Conservation (phyloP, 331 rosid species). For the Quercus phellos region DNA sequence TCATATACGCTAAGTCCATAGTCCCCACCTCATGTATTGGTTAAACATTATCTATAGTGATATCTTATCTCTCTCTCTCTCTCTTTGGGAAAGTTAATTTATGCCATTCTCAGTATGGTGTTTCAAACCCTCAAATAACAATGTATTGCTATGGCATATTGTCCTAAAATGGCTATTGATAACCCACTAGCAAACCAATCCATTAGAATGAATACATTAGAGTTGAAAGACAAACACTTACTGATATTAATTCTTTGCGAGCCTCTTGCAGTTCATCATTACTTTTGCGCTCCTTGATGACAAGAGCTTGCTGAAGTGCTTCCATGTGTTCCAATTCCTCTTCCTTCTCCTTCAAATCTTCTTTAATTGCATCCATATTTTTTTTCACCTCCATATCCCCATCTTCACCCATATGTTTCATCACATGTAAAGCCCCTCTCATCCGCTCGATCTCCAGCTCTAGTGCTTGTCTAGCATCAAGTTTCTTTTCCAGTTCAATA, state of each 20-base stretch:
- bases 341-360: slow-evolving; percentile 50
- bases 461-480: slow-evolving; percentile 67
- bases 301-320: slow-evolving; percentile 43
- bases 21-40: not conserved
- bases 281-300: slow-evolving; percentile 59
- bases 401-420: slow-evolving; percentile 61
- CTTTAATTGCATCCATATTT: slow-evolving; percentile 41
- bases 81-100: not conserved
- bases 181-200: not conserved
- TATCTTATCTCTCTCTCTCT: too few species aligned
- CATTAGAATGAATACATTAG: not conserved
- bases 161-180: not conserved
- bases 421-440: slow-evolving; percentile 67
- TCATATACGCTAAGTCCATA: too few species aligned
- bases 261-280: slow-evolving; percentile 88
- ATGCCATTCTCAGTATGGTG: not conserved
- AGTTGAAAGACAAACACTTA: slow-evolving; percentile 7
- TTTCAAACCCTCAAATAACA: not conserved
- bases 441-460: slow-evolving; percentile 55
- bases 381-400: slow-evolving; percentile 49
- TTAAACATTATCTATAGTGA: not conserved
- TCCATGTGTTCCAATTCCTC: slow-evolving; percentile 49
- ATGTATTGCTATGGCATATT: not conserved
- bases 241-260: slow-evolving; percentile 61
- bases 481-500: slow-evolving; percentile 52